Evolutionary conservation across 2,329 filamentous ascomycete species (phyloP).

Genomic region (Domatiomyces catenatus): DNA sequence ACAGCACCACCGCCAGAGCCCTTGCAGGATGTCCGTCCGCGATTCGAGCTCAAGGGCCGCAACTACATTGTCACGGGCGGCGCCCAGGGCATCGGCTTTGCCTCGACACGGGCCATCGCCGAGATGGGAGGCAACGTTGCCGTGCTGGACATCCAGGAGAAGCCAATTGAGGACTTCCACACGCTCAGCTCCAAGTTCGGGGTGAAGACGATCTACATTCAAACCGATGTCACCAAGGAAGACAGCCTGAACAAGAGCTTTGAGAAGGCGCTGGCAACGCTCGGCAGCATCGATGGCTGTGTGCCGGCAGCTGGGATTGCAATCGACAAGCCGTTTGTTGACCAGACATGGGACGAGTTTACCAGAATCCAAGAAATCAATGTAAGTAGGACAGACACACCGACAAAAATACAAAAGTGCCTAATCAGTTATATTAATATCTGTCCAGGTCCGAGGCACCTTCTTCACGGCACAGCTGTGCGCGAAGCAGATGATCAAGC

Average conservation of each 20-base stretch:
- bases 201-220: slow-evolving; percentile 31
- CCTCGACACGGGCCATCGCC: slow-evolving; percentile 24
- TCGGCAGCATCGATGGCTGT: slow-evolving; percentile 29
- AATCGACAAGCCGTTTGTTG: slow-evolving; percentile 31
- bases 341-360: slow-evolving; percentile 31
- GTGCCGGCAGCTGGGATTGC: slow-evolving; percentile 24
- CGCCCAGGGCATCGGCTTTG: slow-evolving; percentile 28
- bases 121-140: slow-evolving; percentile 30
- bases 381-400: too few relatives aligned
- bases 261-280: slow-evolving; percentile 25
- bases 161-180: slow-evolving; percentile 22
- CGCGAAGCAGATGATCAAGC: slow-evolving; percentile 36
- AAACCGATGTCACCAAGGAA: slow-evolving; percentile 33
- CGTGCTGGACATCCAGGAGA: slow-evolving; percentile 18
- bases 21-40: slow-evolving; percentile 2
- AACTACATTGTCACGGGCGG: slow-evolving; percentile 29
- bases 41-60: slow-evolving; percentile 23
- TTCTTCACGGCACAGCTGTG: slow-evolving; percentile 35
- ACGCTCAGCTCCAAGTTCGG: slow-evolving; percentile 26
- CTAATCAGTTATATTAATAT: too few relatives aligned
- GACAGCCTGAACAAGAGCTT: slow-evolving; percentile 27
- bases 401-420: too few relatives aligned
- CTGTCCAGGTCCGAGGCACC: slow-evolving; percentile 29
- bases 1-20: slow-evolving; percentile 17
- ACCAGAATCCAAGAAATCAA: slow-evolving; percentile 29